Conservation (phyloP, 371 early-diverging fungal genomes). For the Actinomortierella wolfii region DNA sequence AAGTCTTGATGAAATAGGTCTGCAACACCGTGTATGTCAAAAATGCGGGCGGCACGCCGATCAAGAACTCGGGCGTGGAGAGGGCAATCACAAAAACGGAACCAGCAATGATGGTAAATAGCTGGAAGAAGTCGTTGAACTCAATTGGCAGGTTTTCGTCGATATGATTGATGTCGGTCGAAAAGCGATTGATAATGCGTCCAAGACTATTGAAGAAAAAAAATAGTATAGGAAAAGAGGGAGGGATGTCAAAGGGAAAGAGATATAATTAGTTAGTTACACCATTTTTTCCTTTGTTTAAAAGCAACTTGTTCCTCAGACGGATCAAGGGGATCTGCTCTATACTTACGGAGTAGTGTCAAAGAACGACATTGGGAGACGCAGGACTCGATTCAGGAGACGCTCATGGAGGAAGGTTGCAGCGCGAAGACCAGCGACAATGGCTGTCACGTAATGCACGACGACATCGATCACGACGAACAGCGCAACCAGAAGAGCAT, state of each 20-base stretch:
- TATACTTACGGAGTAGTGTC: conserved; percentile 58
- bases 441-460: conserved; percentile 32
- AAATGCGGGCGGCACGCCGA: conserved; percentile 25
- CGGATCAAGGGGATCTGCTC: no score
- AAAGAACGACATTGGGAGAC: conserved; percentile 48
- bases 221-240: conserved; percentile 60
- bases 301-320: no score
- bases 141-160: conserved; percentile 57
- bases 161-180: conserved; percentile 66
- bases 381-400: conserved; percentile 22
- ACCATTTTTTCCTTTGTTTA: no score
- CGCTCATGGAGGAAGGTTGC: conserved; percentile 3
- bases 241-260: conserved; percentile 70
- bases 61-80: conserved; percentile 31
- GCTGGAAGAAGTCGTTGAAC: conserved; percentile 30
- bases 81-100: conserved; percentile 29
- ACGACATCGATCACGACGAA: conserved; percentile 48
- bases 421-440: conserved; percentile 26
- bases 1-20: conserved; percentile 56
- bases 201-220: conserved; percentile 56
- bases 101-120: conserved; percentile 40
- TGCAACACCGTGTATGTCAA: conserved; percentile 47
- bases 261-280: no score
- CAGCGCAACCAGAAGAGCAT: conserved; percentile 46
- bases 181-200: conserved; percentile 75